phyloP scores from a whole-genome alignment of 495 filamentous ascomycete genomes.

The Lentithecium fluviatile region DNA sequence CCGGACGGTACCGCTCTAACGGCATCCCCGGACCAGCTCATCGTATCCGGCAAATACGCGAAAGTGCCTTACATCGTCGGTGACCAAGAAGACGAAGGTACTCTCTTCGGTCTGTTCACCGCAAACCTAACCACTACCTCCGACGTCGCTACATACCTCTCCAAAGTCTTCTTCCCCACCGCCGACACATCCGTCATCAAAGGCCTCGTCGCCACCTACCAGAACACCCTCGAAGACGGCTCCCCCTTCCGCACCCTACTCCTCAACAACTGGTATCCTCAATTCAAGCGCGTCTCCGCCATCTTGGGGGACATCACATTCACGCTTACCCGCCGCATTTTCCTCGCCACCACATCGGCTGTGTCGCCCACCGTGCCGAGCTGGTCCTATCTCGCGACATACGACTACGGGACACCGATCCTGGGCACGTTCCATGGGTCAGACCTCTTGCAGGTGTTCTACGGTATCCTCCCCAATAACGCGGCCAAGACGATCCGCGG shows the following conservation, averaged over 20 bases:
- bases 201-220: slow-evolving; percentile 57
- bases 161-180: slow-evolving; percentile 53
- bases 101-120: slow-evolving; percentile 62
- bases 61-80: slow-evolving; percentile 32
- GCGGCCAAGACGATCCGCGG: slow-evolving; percentile 58
- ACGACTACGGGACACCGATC: slow-evolving; percentile 64
- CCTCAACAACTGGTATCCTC: slow-evolving; percentile 63
- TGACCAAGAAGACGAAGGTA: slow-evolving; percentile 42
- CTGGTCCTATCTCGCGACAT: slow-evolving; percentile 71
- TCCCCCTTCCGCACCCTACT: slow-evolving; percentile 64
- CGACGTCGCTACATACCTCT: slow-evolving; percentile 58
- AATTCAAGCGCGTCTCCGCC: slow-evolving; percentile 71
- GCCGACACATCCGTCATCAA: slow-evolving; percentile 47
- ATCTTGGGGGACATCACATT: slow-evolving; percentile 68
- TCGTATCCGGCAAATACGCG: slow-evolving; percentile 36
- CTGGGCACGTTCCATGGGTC: slow-evolving; percentile 69
- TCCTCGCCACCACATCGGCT: slow-evolving; percentile 47
- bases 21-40: slow-evolving; percentile 46
- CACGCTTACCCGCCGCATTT: slow-evolving; percentile 58
- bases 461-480: slow-evolving; percentile 60
- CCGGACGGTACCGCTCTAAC: slow-evolving; percentile 47
- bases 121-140: slow-evolving; percentile 59
- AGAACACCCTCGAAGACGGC: slow-evolving; percentile 49
- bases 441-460: slow-evolving; percentile 66
- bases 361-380: slow-evolving; percentile 55